Evolutionary conservation across 371 early-diverging fungal species (phyloP), one percentile per base, ranked within the genome.

Genomic region (Rhizopus stolonifer): DNA sequence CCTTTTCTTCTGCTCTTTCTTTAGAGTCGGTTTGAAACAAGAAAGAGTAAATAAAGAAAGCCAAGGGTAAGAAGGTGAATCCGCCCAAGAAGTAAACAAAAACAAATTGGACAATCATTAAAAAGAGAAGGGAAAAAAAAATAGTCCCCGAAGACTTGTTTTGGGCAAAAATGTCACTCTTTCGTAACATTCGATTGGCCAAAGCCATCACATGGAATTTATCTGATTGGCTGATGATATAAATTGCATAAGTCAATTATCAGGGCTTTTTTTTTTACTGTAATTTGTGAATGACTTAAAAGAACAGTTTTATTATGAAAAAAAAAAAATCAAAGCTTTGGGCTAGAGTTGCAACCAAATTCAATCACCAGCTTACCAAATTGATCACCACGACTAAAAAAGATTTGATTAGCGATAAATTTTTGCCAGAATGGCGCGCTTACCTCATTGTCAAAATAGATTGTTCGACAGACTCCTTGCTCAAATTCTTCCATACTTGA

Each of bases 321-420:
- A n/a, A n/a, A n/a, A n/a, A 11, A n/a, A n/a, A 11, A 6, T 18
- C 50, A 56, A 56, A 56, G 56, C 40, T 56, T 56, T 18, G 40
- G 56, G n/a, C 49, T 49, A 4, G 40, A 19, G 18, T 23, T 29
- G 8, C 31, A 33, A 22, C 22, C 24, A 46, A 61, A 48, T 18
- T 61, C 62, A 45, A 83, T 49, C 5, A 83, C 81, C 14, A 82
- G 65, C 52, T 83, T 83, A 22, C 84, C 84, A 64, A 83, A 81
- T 62, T 83, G 84, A 15, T 52, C 55, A 8, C 80, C 79, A 5
- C 52, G 58, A 11, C 62, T 61, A 46, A 29, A 6, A 24, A n/a
- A n/a, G n/a, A 18, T 25, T 21, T 8, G 15, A 42, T 21, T 3
- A n/a, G n/a, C n/a, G n/a, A n/a, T n/a, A n/a, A n/a, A n/a, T n/a